These are phyloP conservation scores for Cynara cardunculus DNA, from an alignment of 129 eudicot species.

Conservation along the genomic window DNA sequence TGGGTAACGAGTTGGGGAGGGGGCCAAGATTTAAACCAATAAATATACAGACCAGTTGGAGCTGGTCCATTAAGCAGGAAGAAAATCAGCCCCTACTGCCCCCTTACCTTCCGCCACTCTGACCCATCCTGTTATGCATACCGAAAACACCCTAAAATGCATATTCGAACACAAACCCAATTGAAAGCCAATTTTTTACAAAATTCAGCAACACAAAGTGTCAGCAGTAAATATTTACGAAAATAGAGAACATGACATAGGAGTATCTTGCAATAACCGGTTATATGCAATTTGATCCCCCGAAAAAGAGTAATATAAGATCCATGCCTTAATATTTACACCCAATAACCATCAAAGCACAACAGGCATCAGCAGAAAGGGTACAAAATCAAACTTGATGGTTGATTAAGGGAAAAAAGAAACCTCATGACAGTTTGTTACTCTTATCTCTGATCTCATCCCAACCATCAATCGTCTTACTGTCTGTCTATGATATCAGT, in stretches of 20 bases:
- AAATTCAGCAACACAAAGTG: background rate
- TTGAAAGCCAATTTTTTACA: background rate
- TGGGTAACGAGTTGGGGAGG: background rate
- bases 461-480: slow-evolving; percentile 6
- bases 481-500: slow-evolving; percentile 32
- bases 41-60: background rate
- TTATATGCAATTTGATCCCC: slow-evolving; percentile 8
- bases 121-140: background rate
- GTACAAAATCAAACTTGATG: slow-evolving; percentile 7
- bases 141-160: background rate
- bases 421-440: slow-evolving; percentile 2
- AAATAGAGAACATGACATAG: background rate
- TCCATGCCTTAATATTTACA: slow-evolving; percentile 20
- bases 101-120: background rate
- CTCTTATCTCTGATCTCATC: background rate
- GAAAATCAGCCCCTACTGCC: background rate
- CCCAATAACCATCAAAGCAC: slow-evolving; percentile 18
- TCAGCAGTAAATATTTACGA: background rate
- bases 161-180: background rate
- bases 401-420: background rate
- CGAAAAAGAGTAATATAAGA: background rate
- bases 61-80: background rate
- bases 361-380: slow-evolving; percentile 2
- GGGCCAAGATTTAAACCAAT: background rate
- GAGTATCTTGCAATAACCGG: background rate